Evolutionary conservation across 2,329 filamentous ascomycete genomes (phyloP), one percentile per base, ranked within the genome.

Genomic region (Sordariomycetes sp.): DNA sequence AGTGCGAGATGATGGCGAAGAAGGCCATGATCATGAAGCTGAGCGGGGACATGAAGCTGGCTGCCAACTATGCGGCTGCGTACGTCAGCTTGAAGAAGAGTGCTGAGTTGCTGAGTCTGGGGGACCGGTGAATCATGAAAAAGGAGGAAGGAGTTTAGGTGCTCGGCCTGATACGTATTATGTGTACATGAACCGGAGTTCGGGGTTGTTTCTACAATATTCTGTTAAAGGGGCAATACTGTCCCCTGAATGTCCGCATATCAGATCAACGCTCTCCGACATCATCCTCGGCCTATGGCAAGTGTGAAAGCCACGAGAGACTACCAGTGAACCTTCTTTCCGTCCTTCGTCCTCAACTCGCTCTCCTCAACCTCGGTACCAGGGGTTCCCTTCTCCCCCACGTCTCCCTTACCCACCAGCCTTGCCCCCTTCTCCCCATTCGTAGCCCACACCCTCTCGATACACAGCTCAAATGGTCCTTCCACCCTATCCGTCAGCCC

Each of bases 401-500:
- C 30, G 12, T 24, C 18, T 3, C 48, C 48, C 21, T 18, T 35
- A 28, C 40, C 40, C 21, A 36, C 37, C 8, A 39, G 39, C 8
- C n/a, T 41, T 38, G 18, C 45, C 49, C 4, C 37, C 42, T 9
- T 53, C 57, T 0, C 39, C 41, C 58, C 39, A 32, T 95, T 95
- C 1, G 88, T 94, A 1, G 90, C 88, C 86, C 90, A 98, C 14
- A 95, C 77, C 40, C 77, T 75, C 50, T 88, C 82, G 34, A 98
- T 80, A 40, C 77, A 82, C 25, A 98, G 65, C 56, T 94, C 84
- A 58, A 90, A 98, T 1, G 86, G 83, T 0, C 90, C 92, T 6
- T 86, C 82, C 24, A 93, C 72, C 12, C 92, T 74, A 57, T 98
- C 92, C 35, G 87, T 95, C 50, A 95, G 58, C 5, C 87, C 86